Conservation (phyloP, 2,329 filamentous ascomycete species). For the Alternaria arbusti region DNA sequence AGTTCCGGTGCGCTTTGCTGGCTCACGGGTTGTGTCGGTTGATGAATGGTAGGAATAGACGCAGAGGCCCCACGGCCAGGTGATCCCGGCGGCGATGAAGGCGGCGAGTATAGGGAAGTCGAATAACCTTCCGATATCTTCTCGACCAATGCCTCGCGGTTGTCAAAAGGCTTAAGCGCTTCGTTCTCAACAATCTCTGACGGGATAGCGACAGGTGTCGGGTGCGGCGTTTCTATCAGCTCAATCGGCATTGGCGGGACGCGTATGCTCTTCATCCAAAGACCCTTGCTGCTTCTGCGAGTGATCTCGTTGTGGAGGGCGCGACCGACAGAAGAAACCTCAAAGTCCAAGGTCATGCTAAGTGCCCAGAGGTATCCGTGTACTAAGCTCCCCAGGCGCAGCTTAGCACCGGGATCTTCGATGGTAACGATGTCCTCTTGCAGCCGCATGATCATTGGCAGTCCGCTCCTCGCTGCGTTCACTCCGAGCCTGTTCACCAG, state of each 20-base stretch:
- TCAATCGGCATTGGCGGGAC: conserved; percentile 72
- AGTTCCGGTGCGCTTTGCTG: conserved; percentile 57
- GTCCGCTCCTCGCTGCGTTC: conserved; percentile 76
- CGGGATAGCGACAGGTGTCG: conserved; percentile 30
- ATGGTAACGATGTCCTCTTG: conserved; percentile 81
- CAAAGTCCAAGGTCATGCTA: conserved; percentile 77
- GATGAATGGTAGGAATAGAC: conserved; percentile 53
- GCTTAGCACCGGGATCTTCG: conserved; percentile 71
- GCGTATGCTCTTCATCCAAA: conserved; percentile 79
- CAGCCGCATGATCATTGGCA: conserved; percentile 88
- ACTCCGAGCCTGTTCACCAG: conserved; percentile 80
- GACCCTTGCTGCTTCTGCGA: conserved; percentile 72
- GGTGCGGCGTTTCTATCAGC: conserved; percentile 55
- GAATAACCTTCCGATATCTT: conserved; percentile 76
- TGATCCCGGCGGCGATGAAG: conserved; percentile 72
- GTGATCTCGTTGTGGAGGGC: conserved; percentile 78
- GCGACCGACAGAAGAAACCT: conserved; percentile 70
- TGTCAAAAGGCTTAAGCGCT: conserved; percentile 74
- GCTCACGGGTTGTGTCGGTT: conserved; percentile 30
- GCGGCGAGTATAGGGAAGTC: conserved; percentile 66
- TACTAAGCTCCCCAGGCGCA: conserved; percentile 81
- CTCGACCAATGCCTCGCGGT: conserved; percentile 73
- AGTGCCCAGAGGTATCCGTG: conserved; percentile 89
- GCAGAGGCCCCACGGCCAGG: conserved; percentile 68
- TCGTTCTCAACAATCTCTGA: conserved; percentile 38